Evolutionary conservation across 805 yeast genomes (phyloP).

Genomic region (Candida anglica): DNA sequence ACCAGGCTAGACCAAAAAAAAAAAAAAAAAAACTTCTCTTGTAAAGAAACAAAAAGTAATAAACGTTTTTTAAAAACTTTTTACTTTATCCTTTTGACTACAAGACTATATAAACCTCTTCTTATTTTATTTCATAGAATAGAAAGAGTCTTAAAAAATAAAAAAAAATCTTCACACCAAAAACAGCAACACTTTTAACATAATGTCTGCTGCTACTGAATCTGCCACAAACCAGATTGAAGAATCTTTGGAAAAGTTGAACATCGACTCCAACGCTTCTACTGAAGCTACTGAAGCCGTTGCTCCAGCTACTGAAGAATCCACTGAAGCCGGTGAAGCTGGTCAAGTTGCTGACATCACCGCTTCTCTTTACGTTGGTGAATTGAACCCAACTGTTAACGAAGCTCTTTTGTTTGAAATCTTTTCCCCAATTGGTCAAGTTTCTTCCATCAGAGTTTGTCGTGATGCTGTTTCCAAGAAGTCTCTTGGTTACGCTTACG

Average conservation of each 20-base stretch:
- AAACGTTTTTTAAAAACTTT: not conserved
- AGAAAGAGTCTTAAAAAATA: not conserved
- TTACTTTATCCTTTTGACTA: not conserved
- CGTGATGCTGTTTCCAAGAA: conserved; percentile 97
- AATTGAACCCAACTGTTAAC: conserved; percentile 85
- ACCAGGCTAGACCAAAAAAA: conserved; percentile 5
- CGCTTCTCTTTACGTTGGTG: conserved; percentile 96
- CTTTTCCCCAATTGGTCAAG: conserved; percentile 92
- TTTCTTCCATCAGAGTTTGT: conserved; percentile 95
- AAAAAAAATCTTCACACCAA: conserved; percentile 1
- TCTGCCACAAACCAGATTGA: conserved; percentile 43
- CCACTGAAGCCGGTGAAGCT: conserved; percentile 25
- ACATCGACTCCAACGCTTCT: conserved; percentile 31
- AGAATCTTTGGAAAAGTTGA: conserved; percentile 46
- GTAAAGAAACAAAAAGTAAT: not conserved
- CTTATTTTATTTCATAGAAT: not conserved
- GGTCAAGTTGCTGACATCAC: conserved; percentile 52
- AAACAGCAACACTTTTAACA: conserved; percentile 1
- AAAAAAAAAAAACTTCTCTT: conserved; percentile 1
- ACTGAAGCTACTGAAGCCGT: conserved; percentile 24
- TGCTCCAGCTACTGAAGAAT: conserved; percentile 22
- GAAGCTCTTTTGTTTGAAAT: conserved; percentile 94
- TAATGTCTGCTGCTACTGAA: conserved; percentile 19
- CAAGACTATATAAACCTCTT: not conserved
- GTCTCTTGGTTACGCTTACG: conserved; percentile 97